A percentile compares a stretch with the other conserved stretches of the same genome.
These are phyloP conservation scores for Amoebophrya sp. DNA, from an alignment of 169 alveolate species.

Conservation along the genomic window DNA sequence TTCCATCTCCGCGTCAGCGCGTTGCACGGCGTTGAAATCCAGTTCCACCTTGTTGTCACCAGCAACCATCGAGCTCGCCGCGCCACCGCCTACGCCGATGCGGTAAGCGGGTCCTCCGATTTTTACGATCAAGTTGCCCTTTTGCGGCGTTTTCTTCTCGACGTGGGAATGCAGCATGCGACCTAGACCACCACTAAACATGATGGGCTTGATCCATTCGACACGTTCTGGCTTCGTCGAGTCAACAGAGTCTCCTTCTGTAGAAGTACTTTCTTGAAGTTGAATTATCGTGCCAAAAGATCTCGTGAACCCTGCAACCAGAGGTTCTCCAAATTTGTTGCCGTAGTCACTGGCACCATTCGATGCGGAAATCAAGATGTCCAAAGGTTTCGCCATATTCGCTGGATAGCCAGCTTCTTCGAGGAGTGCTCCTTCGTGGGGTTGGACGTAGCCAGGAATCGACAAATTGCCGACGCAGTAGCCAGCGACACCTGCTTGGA, in stretches of 20 bases:
- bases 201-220: constrained; percentile 56
- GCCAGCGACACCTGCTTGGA: constrained; percentile 37
- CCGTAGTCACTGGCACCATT: constrained; percentile 54
- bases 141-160: constrained; percentile 41
- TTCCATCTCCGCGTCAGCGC: constrained; percentile 52
- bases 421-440: background rate
- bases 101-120: constrained; percentile 56
- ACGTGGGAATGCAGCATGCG: constrained; percentile 48
- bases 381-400: constrained; percentile 2
- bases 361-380: constrained; percentile 46
- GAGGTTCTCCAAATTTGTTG: constrained; percentile 53
- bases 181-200: constrained; percentile 53
- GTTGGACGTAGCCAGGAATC: constrained; percentile 3
- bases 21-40: constrained; percentile 55
- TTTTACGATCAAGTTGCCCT: constrained; percentile 46
- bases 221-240: constrained; percentile 34
- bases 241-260: background rate
- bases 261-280: background rate
- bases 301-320: constrained; percentile 47
- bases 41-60: constrained; percentile 51
- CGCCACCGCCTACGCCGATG: constrained; percentile 55
- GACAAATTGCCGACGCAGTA: constrained; percentile 38
- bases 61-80: constrained; percentile 53
- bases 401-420: constrained; percentile 21
- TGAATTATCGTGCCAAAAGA: background rate